Conservation (phyloP, 495 filamentous ascomycete genomes). For the Neurospora sp. region DNA sequence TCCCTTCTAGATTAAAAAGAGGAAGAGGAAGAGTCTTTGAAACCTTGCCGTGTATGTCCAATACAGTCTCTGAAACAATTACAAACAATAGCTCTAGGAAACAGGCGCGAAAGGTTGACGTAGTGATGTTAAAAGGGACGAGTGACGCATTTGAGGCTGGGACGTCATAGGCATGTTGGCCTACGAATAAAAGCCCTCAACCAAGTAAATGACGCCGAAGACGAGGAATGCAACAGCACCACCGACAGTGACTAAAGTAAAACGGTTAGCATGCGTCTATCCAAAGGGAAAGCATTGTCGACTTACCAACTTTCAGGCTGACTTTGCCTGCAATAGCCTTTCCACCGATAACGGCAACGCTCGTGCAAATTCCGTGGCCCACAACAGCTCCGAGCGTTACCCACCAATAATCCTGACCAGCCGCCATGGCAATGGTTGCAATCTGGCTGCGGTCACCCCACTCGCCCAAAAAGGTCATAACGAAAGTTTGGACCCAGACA, state of each 20-base stretch:
- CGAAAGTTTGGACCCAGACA: slow-evolving; percentile 97
- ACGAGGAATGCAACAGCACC: slow-evolving; percentile 85
- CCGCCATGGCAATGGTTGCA: slow-evolving; percentile 97
- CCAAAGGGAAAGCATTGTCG: background rate
- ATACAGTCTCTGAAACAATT: slow-evolving; percentile 3
- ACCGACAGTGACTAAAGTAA: slow-evolving; percentile 70
- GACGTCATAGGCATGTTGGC: background rate
- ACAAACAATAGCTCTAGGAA: slow-evolving; percentile 10
- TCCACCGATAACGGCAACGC: slow-evolving; percentile 86
- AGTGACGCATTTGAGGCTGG: background rate
- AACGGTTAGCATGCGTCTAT: slow-evolving; percentile 17
- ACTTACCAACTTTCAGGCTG: slow-evolving; percentile 94
- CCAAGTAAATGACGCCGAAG: slow-evolving; percentile 84
- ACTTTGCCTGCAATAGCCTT: slow-evolving; percentile 86
- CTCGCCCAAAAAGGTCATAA: slow-evolving; percentile 97
- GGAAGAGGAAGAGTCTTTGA: background rate
- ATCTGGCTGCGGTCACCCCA: slow-evolving; percentile 98
- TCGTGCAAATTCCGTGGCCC: slow-evolving; percentile 84
- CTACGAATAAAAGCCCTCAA: slow-evolving; percentile 64
- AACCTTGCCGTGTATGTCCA: background rate
- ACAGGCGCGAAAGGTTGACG: background rate
- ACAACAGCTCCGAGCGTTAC: slow-evolving; percentile 82
- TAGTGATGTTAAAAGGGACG: background rate
- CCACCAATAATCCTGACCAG: slow-evolving; percentile 98
- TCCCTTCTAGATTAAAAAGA: background rate